These are phyloP conservation scores for Mollisia scopiformis DNA, from an alignment of 2,329 filamentous ascomycete species.

Conservation along the genomic window DNA sequence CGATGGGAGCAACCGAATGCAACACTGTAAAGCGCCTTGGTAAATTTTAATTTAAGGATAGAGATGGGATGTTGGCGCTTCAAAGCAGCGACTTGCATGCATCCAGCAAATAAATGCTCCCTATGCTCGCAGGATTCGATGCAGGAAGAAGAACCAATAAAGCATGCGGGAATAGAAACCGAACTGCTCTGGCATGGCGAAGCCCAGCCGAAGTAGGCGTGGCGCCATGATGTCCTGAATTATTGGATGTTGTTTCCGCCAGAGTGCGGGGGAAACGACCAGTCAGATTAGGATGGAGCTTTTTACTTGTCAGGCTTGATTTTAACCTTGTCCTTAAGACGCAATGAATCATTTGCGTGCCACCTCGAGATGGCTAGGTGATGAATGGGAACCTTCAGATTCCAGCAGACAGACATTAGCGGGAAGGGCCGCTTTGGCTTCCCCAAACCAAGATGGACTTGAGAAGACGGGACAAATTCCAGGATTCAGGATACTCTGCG, in stretches of 20 bases:
- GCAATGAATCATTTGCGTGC: background rate
- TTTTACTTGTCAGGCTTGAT: background rate
- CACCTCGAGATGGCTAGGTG: background rate
- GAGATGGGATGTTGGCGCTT: background rate
- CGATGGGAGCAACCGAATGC: constrained; percentile 2
- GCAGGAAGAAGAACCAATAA: background rate
- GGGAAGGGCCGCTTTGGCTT: constrained; percentile 9
- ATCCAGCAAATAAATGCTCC: constrained; percentile 3
- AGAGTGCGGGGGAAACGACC: constrained; percentile 5
- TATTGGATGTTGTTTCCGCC: background rate
- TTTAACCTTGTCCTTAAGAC: background rate
- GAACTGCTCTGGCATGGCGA: constrained; percentile 6
- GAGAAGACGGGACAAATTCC: constrained; percentile 1
- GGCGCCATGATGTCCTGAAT: background rate
- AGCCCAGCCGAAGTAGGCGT: background rate
- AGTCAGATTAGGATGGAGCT: background rate
- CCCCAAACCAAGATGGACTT: constrained; percentile 2
- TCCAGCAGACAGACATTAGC: background rate
- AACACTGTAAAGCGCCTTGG: constrained; percentile 1
- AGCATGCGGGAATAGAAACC: background rate
- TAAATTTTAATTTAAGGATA: background rate
- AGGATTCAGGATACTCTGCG: background rate
- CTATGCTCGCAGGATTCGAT: background rate
- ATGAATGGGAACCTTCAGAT: background rate
- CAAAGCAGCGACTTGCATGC: constrained; percentile 9